Base-by-base conservation (phyloP, 1,139 yeast genomes). In the Saccharomycopsis phalli region DNA sequence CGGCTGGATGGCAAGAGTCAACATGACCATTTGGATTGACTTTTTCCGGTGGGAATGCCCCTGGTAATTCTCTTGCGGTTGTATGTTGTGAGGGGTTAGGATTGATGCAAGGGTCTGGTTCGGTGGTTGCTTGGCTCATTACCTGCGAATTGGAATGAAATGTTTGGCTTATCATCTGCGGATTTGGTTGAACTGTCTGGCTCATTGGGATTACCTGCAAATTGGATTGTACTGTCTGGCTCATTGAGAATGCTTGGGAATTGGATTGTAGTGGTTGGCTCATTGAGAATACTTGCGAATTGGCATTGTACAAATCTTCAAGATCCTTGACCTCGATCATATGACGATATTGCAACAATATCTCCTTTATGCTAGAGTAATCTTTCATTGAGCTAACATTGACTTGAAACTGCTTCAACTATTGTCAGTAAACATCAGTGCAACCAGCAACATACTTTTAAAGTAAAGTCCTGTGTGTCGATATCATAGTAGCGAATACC, bases 401-500 rank as follows among this genome's bases (percentile, higher is more conserved):
- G 23, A 31, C 11, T 14, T 31, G 34, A 14, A 31, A 31, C 34
- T 31, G 8, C 4, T 11, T 7, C 8, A 11, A 11, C 34, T 31
- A 13, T 6, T 20, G 23, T 31, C 14, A 31, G 34, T 31, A 18
- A 28, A 11, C 11, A 28, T 6, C 6, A 6, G 16, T 10, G 18
- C 31, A 6, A 11, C 18, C 8, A 28, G 8, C 6, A 11, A 18
- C 34, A 11, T 31, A 31, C 34, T 5, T 10, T 14, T 8, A 20
- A 4, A 14, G 5, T 14, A 31, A 31, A 18, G 34, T 31, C 13
- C 4, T 18, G n/a, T 6, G 18, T 6, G 13, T 18, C 34, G 13
- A 18, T 31, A 11, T 31, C 36, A 11, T 33, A 11, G 10, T 18
- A 33, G 4, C 20, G 25, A 20, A 33, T 7, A 13, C 36, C 36